Evolutionary conservation across 495 filamentous ascomycete genomes (phyloP).

Genomic region (Trichoderma gamsii): DNA sequence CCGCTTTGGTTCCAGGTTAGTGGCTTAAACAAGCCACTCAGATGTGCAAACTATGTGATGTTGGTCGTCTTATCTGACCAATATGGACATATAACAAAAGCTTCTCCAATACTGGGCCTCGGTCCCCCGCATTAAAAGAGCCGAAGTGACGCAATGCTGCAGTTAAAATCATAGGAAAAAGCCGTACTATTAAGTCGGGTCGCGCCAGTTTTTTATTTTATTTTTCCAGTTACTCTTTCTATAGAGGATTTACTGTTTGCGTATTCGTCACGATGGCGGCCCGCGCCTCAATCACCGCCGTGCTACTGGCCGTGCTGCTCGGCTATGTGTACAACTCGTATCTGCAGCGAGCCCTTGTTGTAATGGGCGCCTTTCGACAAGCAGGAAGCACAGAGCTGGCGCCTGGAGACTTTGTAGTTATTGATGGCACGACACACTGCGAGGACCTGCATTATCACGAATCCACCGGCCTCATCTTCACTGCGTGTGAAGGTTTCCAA

Average conservation of each 20-base stretch:
- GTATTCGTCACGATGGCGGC: background rate
- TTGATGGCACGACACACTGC: conserved; percentile 50
- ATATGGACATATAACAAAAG: no score
- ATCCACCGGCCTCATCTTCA: conserved; percentile 45
- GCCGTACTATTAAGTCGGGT: background rate
- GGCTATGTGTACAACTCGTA: background rate
- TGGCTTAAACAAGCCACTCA: no score
- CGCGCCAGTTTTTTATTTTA: background rate
- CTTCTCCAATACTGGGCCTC: background rate
- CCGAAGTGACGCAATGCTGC: background rate
- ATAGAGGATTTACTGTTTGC: background rate
- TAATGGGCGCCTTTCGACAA: conserved; percentile 27
- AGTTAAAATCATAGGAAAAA: background rate
- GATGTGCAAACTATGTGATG: no score
- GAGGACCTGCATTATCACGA: conserved; percentile 56
- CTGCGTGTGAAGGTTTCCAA: conserved; percentile 48
- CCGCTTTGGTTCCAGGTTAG: no score
- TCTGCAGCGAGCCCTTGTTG: conserved; percentile 18
- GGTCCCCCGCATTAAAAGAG: background rate
- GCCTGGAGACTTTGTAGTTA: conserved; percentile 25
- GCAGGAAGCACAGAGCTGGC: conserved; percentile 15
- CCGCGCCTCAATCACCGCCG: background rate
- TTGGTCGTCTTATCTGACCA: no score
- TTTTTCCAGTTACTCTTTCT: background rate
- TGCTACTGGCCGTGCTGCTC: conserved; percentile 1